Evolutionary conservation across 148 eudicot genomes (phyloP).

Genomic region (Chenopodium suecicum): DNA sequence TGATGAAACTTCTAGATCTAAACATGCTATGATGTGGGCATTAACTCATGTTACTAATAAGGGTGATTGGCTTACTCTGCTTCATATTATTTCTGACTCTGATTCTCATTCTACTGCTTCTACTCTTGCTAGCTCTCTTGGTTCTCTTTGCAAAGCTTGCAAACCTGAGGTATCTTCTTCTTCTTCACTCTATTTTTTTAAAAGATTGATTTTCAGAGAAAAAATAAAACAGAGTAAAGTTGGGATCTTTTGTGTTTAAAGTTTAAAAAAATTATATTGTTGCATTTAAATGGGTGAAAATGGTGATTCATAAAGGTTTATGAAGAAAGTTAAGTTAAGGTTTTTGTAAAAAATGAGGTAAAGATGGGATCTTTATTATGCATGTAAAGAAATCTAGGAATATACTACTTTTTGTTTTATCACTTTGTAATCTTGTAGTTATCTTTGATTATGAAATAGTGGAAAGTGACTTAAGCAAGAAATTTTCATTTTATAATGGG

Average conservation of each 20-base stretch:
- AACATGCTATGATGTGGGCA: conserved; percentile 98
- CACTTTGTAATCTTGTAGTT: neutral
- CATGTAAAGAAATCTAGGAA: neutral
- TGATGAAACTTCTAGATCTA: conserved; percentile 68
- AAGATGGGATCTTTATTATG: neutral
- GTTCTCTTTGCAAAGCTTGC: conserved; percentile 79
- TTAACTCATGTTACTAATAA: conserved; percentile 78
- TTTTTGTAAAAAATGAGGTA: neutral
- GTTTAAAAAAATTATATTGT: neutral
- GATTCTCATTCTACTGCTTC: conserved; percentile 34
- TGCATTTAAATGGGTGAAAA: neutral
- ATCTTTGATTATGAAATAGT: neutral
- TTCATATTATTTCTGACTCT: conserved; percentile 49
- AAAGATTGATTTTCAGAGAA: neutral
- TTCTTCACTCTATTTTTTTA: neutral
- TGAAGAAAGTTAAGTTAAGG: neutral
- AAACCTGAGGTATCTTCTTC: conserved; percentile 68
- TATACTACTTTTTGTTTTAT: neutral
- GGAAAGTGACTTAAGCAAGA: neutral
- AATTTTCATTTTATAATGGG: neutral
- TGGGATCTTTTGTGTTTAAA: conserved; percentile 1
- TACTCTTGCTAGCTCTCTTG: conserved; percentile 71
- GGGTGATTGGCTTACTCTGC: conserved; percentile 82
- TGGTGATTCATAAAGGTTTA: neutral
- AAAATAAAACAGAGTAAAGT: neutral